A percentile compares a stretch with the other conserved stretches of the same genome.
Evolutionary conservation across 2,329 filamentous ascomycete genomes (phyloP).

Genomic region (Aspergillus sp.): DNA sequence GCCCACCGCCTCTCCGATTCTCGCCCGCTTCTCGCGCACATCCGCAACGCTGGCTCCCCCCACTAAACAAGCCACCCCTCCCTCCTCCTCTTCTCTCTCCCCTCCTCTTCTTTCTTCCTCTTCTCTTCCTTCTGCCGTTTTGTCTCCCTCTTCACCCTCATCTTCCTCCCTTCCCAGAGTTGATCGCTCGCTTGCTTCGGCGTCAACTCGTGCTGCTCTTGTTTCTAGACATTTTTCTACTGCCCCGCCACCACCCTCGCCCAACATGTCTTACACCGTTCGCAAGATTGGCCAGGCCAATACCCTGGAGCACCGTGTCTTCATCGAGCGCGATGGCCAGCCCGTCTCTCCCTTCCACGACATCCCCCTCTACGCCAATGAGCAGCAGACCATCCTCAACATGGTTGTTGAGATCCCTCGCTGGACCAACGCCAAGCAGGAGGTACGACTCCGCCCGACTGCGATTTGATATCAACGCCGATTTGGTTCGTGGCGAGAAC

Average conservation of each 20-base stretch:
- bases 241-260: not conserved
- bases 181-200: conserved; percentile 22
- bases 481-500: not conserved
- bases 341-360: conserved; percentile 97
- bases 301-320: conserved; percentile 96
- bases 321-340: conserved; percentile 95
- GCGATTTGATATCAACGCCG: not conserved
- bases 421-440: conserved; percentile 99
- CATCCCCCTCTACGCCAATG: conserved; percentile 95
- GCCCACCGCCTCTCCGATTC: conserved; percentile 35
- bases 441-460: conserved; percentile 61
- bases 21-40: conserved; percentile 31
- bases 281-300: conserved; percentile 88
- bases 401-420: conserved; percentile 99
- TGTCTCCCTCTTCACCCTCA: conserved; percentile 15
- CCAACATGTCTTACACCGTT: conserved; percentile 61
- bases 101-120: conserved; percentile 26
- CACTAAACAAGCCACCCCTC: conserved; percentile 35
- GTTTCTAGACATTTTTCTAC: conserved; percentile 49
- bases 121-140: conserved; percentile 21
- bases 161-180: conserved; percentile 9
- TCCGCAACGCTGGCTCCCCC: conserved; percentile 43
- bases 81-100: conserved; percentile 21
- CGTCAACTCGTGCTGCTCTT: conserved; percentile 41
- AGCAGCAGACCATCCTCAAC: conserved; percentile 94